Evolutionary conservation across 805 yeast species (phyloP).

Genomic region (Saccharomycopsis schoenii): DNA sequence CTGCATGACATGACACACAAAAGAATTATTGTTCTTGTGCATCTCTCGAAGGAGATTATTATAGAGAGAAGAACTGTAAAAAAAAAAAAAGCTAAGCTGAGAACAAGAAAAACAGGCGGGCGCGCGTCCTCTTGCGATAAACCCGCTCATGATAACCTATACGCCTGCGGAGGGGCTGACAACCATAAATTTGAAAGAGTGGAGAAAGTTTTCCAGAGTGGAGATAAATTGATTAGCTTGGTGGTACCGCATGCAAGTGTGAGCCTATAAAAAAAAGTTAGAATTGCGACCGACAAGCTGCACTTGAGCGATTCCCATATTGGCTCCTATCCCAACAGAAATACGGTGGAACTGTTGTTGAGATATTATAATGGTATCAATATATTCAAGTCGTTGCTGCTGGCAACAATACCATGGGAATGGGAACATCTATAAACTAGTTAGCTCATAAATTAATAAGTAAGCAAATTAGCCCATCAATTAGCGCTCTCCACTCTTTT

Average conservation of each 20-base stretch:
- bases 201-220: not conserved
- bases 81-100: not conserved
- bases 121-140: not conserved
- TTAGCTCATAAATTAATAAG: too few species aligned
- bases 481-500: too few species aligned
- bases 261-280: not conserved
- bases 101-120: not conserved
- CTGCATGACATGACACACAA: conserved; percentile 1
- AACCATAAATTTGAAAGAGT: not conserved
- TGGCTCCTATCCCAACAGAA: too few species aligned
- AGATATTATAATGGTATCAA: too few species aligned
- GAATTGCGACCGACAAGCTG: too few species aligned
- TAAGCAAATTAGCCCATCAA: too few species aligned
- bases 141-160: too few species aligned
- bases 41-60: not conserved
- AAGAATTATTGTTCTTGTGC: not conserved
- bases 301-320: too few species aligned
- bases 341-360: too few species aligned
- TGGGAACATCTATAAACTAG: too few species aligned
- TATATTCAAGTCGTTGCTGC: too few species aligned
- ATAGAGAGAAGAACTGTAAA: not conserved
- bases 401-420: too few species aligned
- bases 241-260: not conserved
- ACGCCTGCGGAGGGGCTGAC: not conserved
- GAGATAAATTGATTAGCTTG: not conserved